phyloP scores from a whole-genome alignment of 176 grass and related monocot species.

The Coix lacrymajobi region DNA sequence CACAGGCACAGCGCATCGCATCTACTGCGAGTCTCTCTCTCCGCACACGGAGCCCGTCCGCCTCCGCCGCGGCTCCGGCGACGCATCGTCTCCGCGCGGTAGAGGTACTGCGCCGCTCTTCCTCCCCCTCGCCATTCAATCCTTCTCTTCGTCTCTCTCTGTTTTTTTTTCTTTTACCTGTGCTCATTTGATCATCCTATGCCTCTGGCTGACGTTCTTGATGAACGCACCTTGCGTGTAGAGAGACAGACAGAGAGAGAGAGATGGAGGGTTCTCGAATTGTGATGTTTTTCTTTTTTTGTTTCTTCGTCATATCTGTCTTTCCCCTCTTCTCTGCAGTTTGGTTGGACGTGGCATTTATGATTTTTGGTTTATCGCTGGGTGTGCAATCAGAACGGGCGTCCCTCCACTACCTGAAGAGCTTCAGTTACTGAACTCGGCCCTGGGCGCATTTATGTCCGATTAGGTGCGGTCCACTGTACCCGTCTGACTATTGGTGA shows the following conservation, averaged over 20 bases:
- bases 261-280: background rate
- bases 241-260: background rate
- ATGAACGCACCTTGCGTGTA: background rate
- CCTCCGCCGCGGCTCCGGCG: background rate
- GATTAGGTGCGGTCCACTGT: background rate
- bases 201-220: background rate
- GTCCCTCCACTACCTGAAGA: background rate
- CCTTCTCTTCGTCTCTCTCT: background rate
- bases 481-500: background rate
- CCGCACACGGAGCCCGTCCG: background rate
- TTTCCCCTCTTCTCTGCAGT: background rate
- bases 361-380: background rate
- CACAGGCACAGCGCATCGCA: background rate
- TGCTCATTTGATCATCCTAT: background rate
- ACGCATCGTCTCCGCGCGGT: background rate
- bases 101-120: constrained; percentile 15
- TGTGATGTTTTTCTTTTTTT: background rate
- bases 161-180: background rate
- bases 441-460: background rate
- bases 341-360: background rate
- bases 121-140: background rate
- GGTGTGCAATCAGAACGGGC: background rate
- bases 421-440: constrained; percentile 18
- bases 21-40: background rate
- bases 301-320: background rate